Conservation (phyloP, 169 alveolate species). For the Eimeria maxima region DNA sequence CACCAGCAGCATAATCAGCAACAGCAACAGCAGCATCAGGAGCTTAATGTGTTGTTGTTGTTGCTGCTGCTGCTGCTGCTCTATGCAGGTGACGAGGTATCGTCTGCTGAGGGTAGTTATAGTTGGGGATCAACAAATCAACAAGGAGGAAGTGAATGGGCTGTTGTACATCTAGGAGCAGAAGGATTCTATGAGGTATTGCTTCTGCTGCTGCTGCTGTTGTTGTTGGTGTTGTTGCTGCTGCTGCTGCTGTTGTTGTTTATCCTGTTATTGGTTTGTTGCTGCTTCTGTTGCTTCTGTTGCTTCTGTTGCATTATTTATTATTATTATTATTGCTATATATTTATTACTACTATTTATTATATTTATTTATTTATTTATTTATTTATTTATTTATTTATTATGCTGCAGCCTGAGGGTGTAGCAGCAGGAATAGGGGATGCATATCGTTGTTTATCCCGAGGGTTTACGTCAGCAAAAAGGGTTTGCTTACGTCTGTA, state of each 20-base stretch:
- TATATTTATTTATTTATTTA: too few species aligned
- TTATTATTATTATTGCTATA: too few species aligned
- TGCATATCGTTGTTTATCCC: conserved; percentile 26
- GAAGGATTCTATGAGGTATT: conserved; percentile 28
- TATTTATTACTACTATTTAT: too few species aligned
- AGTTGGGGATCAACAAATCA: background rate
- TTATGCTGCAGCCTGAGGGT: conserved; percentile 64
- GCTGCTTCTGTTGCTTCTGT: background rate
- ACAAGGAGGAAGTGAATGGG: conserved; percentile 17
- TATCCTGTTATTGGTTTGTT: background rate
- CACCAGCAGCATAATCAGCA: background rate
- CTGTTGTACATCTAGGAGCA: conserved; percentile 47
- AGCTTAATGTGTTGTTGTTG: background rate
- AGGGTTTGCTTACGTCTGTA: conserved; percentile 22
- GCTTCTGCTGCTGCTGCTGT: conserved; percentile 16
- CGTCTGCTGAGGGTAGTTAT: background rate
- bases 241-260: conserved; percentile 13
- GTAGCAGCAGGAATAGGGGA: conserved; percentile 12
- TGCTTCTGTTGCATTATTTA: too few species aligned
- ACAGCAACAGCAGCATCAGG: background rate
- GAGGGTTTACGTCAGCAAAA: background rate
- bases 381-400: too few species aligned
- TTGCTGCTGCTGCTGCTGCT: conserved; percentile 51
- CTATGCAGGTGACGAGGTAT: background rate
- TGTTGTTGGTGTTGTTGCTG: background rate